These are phyloP conservation scores for Beta macrorhiza DNA, from an alignment of 179 eudicot genomes.

Conservation along the genomic window DNA sequence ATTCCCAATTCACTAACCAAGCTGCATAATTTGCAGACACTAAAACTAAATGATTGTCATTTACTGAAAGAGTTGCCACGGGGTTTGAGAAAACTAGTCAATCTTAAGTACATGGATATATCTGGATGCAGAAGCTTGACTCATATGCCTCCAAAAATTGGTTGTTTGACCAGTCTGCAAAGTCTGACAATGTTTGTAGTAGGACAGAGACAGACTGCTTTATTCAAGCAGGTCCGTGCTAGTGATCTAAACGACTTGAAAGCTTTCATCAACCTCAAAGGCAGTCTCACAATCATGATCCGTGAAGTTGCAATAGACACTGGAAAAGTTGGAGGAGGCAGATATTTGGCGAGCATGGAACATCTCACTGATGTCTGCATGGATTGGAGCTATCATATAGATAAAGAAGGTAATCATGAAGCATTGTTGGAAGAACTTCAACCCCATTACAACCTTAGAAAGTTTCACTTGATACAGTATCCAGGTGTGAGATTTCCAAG, in stretches of 20 bases:
- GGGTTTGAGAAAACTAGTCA: conserved; percentile 13
- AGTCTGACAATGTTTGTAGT: not conserved
- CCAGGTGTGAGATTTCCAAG: not conserved
- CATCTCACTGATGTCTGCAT: too few species aligned
- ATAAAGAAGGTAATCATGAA: too few species aligned
- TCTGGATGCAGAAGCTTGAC: not conserved
- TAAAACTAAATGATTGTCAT: not conserved
- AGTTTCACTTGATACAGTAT: not conserved
- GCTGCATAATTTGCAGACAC: conserved; percentile 7
- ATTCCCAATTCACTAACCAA: conserved; percentile 12
- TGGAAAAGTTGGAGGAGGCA: too few species aligned
- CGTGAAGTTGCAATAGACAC: too few species aligned
- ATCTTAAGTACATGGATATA: conserved; percentile 12
- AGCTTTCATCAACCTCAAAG: not conserved
- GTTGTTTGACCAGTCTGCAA: not conserved
- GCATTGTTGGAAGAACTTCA: too few species aligned
- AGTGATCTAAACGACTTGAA: conserved; percentile 8
- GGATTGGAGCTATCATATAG: too few species aligned
- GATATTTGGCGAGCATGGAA: too few species aligned
- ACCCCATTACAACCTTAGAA: not conserved
- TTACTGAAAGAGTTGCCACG: conserved; percentile 1
- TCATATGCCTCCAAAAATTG: conserved; percentile 15
- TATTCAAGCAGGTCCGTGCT: not conserved
- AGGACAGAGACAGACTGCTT: too few species aligned
- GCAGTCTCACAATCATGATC: too few species aligned